Evolutionary conservation across 495 filamentous ascomycete species (phyloP).

Genomic region (Aspergillus coremiiformis): DNA sequence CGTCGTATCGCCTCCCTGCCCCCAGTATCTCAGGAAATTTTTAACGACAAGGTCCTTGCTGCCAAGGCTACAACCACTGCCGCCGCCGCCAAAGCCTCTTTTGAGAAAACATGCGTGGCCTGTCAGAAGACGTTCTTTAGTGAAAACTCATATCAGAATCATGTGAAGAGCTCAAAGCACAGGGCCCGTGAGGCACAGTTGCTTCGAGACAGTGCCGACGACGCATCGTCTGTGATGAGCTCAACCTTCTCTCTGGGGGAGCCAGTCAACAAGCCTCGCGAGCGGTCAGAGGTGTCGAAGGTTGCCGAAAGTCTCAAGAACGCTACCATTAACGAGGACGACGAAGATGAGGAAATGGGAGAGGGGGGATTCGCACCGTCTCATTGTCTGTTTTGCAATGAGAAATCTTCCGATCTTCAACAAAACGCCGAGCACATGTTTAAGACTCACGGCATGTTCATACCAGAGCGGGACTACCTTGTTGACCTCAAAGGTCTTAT

Average conservation of each 20-base stretch:
- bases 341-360: slow-evolving; percentile 24
- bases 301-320: slow-evolving; percentile 74
- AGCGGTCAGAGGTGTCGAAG: slow-evolving; percentile 62
- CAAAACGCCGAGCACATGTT: slow-evolving; percentile 84
- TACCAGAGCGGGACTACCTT: slow-evolving; percentile 79
- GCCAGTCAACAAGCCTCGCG: slow-evolving; percentile 47
- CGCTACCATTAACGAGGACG: slow-evolving; percentile 54
- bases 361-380: slow-evolving; percentile 42
- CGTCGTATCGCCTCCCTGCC: slow-evolving; percentile 87
- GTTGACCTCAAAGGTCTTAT: slow-evolving; percentile 75
- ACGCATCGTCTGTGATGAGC: slow-evolving; percentile 78
- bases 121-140: slow-evolving; percentile 94
- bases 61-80: slow-evolving; percentile 77
- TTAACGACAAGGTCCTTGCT: slow-evolving; percentile 94
- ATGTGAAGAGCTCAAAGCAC: slow-evolving; percentile 87
- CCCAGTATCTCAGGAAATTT: slow-evolving; percentile 84
- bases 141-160: slow-evolving; percentile 91
- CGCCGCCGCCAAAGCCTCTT: slow-evolving; percentile 81
- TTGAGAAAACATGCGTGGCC: slow-evolving; percentile 70
- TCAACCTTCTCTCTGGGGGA: slow-evolving; percentile 88
- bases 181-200: slow-evolving; percentile 54
- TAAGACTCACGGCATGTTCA: slow-evolving; percentile 89
- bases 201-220: slow-evolving; percentile 47
- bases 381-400: slow-evolving; percentile 87
- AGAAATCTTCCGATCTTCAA: slow-evolving; percentile 59